Evolutionary conservation across 345 rosid genomes (phyloP).

Genomic region (Eucalyptus regnans): DNA sequence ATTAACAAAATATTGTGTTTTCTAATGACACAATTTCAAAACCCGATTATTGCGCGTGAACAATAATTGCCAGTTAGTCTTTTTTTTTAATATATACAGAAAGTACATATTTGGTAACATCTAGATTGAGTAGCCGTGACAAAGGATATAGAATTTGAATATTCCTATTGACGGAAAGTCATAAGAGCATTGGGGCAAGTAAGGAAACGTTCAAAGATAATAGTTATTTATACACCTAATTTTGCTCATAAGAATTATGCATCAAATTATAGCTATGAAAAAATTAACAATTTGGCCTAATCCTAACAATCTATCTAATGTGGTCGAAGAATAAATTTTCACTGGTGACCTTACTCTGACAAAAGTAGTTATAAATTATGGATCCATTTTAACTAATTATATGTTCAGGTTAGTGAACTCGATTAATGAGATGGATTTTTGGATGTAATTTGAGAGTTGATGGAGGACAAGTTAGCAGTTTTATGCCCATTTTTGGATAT

Average conservation of each 20-base stretch:
- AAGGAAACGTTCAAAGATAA: rapidly evolving
- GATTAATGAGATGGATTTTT: not conserved
- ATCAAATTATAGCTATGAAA: not conserved
- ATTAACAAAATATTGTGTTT: not conserved
- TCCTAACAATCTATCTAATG: not conserved
- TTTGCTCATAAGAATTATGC: rapidly evolving
- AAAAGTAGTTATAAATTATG: not conserved
- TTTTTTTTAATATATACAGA: no score
- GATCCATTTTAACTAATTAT: not conserved
- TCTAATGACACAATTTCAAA: rapidly evolving
- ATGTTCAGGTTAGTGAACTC: not conserved
- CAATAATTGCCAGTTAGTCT: not conserved
- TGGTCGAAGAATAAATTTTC: not conserved
- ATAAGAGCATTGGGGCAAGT: not conserved
- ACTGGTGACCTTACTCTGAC: not conserved
- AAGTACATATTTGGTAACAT: rapidly evolving
- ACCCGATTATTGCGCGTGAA: rapidly evolving
- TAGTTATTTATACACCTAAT: not conserved
- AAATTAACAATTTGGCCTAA: not conserved
- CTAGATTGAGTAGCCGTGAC: not conserved
- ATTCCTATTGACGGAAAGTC: not conserved
- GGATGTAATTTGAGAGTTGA: rapidly evolving
- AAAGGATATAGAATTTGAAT: not conserved
- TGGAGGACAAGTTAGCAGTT: not conserved
- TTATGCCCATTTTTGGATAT: no score